Percentiles rank a stretch among this genome's conserved stretches.
These are phyloP conservation scores for Ephemerocybe angulata DNA, from an alignment of 768 basidiomycete species.

Conservation along the genomic window DNA sequence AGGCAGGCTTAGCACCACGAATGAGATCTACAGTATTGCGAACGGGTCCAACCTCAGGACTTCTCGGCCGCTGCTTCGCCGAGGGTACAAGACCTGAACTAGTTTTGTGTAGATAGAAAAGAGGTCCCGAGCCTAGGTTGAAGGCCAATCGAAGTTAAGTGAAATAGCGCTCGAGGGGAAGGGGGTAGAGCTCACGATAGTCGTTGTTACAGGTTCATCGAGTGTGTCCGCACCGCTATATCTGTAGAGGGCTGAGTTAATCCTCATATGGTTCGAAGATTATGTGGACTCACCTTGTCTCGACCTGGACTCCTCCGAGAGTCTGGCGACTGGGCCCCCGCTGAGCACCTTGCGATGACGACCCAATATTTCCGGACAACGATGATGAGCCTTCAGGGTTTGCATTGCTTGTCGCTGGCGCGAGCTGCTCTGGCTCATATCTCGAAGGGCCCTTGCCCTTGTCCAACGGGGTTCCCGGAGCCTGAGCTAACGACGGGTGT, in stretches of 20 bases:
- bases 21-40: not conserved
- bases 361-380: conserved; percentile 73
- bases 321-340: conserved; percentile 48
- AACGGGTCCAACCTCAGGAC: conserved; percentile 65
- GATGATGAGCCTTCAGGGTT: conserved; percentile 22
- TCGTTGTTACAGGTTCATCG: conserved; percentile 86
- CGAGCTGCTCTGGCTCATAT: conserved; percentile 47
- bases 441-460: conserved; percentile 73
- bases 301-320: conserved; percentile 83
- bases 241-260: conserved; percentile 31
- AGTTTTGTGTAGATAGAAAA: conserved; percentile 90
- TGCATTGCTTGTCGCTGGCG: conserved; percentile 35
- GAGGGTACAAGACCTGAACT: conserved; percentile 90
- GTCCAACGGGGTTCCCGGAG: conserved; percentile 37
- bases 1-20: not conserved
- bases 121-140: conserved; percentile 74
- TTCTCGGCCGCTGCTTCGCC: conserved; percentile 68
- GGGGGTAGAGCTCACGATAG: conserved; percentile 59
- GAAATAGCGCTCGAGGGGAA: not conserved
- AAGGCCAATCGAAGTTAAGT: not conserved
- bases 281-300: conserved; percentile 64
- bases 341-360: conserved; percentile 36
- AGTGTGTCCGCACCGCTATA: conserved; percentile 85
- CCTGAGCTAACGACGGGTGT: conserved; percentile 49
- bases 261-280: not conserved